Evolutionary conservation across 2,329 filamentous ascomycete genomes (phyloP).

Genomic region (Ophiostoma novo-ulmi): DNA sequence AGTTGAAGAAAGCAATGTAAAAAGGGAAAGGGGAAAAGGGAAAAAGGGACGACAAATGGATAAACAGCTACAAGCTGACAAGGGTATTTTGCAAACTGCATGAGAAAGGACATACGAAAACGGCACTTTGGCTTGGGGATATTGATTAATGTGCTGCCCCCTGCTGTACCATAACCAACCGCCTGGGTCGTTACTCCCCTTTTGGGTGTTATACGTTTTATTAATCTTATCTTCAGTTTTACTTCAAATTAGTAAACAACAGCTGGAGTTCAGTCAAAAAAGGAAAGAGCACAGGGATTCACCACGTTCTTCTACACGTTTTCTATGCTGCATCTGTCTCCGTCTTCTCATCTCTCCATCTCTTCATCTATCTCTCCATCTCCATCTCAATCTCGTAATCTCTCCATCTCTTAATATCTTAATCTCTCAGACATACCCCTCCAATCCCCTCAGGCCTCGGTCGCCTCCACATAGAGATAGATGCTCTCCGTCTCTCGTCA

Average conservation of each 20-base stretch:
- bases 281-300: background rate
- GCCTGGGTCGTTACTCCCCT: too few relatives aligned
- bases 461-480: background rate
- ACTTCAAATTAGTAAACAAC: too few relatives aligned
- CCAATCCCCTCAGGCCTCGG: background rate
- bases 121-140: background rate
- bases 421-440: background rate
- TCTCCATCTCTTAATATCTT: background rate
- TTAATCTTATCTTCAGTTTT: too few relatives aligned
- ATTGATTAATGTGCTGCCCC: background rate
- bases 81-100: slow-evolving; percentile 5
- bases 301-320: background rate
- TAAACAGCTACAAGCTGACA: background rate
- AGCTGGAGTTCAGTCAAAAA: background rate
- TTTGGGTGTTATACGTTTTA: too few relatives aligned
- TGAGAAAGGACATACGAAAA: background rate
- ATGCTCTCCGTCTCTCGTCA: background rate
- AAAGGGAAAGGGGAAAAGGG: background rate
- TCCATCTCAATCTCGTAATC: too few relatives aligned
- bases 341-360: too few relatives aligned
- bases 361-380: too few relatives aligned
- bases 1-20: background rate
- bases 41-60: background rate
- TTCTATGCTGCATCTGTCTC: background rate
- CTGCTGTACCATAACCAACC: background rate